Percentiles rank a stretch among this genome's conserved stretches.
phyloP scores from a whole-genome alignment of 2,329 filamentous ascomycete species.

The Aspergillus costaricaensis region DNA sequence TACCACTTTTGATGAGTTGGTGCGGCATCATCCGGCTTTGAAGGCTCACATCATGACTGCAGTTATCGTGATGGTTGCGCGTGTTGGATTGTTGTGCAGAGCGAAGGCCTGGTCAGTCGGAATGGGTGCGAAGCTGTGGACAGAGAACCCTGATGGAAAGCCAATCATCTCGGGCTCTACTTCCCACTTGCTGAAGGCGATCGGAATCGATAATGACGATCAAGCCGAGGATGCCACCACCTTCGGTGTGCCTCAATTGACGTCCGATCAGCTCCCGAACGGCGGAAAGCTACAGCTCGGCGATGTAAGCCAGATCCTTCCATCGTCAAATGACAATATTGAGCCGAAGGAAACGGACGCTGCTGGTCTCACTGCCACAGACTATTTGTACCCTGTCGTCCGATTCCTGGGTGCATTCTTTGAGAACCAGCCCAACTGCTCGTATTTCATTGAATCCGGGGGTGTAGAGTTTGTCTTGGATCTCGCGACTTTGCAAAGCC shows the following conservation, averaged over 20 bases:
- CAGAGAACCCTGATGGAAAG: constrained; percentile 60
- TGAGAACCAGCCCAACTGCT: constrained; percentile 70
- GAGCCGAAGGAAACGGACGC: constrained; percentile 54
- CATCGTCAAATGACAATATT: constrained; percentile 25
- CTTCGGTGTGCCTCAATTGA: constrained; percentile 32
- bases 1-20: constrained; percentile 86
- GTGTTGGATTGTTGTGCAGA: constrained; percentile 73
- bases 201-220: constrained; percentile 33
- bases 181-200: constrained; percentile 36
- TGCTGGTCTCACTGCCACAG: constrained; percentile 57
- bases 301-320: constrained; percentile 31
- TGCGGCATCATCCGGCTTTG: constrained; percentile 85
- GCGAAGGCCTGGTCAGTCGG: constrained; percentile 68
- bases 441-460: constrained; percentile 72
- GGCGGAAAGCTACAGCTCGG: constrained; percentile 38
- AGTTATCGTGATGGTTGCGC: constrained; percentile 84
- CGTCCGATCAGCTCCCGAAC: constrained; percentile 37
- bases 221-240: constrained; percentile 25
- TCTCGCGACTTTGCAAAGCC: constrained; percentile 76
- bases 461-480: constrained; percentile 84
- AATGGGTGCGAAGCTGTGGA: constrained; percentile 78
- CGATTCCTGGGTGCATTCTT: constrained; percentile 79
- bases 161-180: constrained; percentile 61
- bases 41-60: constrained; percentile 78
- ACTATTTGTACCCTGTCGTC: constrained; percentile 74